Conservation (phyloP, 2,329 filamentous ascomycete species). For the Myriosclerotinia scirpicola region DNA sequence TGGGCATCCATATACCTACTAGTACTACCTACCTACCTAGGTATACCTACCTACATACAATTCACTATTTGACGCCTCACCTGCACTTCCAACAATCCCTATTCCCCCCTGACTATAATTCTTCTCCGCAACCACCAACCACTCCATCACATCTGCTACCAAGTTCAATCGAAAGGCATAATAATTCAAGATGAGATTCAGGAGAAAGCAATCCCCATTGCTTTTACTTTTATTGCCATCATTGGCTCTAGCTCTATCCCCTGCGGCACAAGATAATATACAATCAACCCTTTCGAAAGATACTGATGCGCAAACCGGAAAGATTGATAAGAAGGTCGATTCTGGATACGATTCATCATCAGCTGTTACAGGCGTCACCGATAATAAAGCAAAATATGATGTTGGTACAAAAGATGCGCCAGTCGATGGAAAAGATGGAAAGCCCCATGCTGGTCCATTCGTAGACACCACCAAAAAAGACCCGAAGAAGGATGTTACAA, state of each 20-base stretch:
- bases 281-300: slow-evolving; percentile 33
- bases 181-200: slow-evolving; percentile 56
- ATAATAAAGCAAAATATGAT: slow-evolving; percentile 38
- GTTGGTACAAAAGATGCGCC: slow-evolving; percentile 75
- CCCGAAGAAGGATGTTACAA: slow-evolving; percentile 45
- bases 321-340: slow-evolving; percentile 22
- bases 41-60: too few relatives aligned
- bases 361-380: slow-evolving; percentile 33
- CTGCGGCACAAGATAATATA: slow-evolving; percentile 34
- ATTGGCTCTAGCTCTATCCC: slow-evolving; percentile 48
- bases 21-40: too few relatives aligned
- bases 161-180: slow-evolving; percentile 20
- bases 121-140: background rate
- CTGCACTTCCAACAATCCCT: background rate
- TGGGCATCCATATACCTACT: too few relatives aligned
- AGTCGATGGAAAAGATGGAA: slow-evolving; percentile 89
- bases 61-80: too few relatives aligned
- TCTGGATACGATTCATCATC: slow-evolving; percentile 26
- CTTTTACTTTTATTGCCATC: slow-evolving; percentile 61
- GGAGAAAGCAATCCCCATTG: slow-evolving; percentile 53
- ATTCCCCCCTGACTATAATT: background rate
- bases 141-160: background rate
- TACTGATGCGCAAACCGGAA: slow-evolving; percentile 29
- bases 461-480: slow-evolving; percentile 59
- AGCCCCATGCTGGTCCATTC: slow-evolving; percentile 84